These are phyloP conservation scores for Saccharomyces pastorianus DNA, from an alignment of 1,139 yeast species.

Conservation along the genomic window DNA sequence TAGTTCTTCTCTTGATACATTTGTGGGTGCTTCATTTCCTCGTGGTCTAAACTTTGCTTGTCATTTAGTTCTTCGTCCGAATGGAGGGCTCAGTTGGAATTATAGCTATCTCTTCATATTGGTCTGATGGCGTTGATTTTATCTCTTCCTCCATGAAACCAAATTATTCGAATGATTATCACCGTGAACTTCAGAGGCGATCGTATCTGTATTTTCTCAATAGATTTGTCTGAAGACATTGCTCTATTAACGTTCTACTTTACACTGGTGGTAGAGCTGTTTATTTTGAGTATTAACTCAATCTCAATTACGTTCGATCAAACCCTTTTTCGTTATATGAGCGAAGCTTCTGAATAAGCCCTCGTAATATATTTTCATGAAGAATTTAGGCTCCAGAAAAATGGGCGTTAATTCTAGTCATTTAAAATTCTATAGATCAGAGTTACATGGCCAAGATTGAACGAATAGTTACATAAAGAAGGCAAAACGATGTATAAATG, in stretches of 20 bases:
- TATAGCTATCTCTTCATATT: neutral
- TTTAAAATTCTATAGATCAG: neutral
- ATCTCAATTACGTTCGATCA: neutral
- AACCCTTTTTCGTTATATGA: neutral
- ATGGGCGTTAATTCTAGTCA: neutral
- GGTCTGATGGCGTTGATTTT: neutral
- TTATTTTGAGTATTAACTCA: neutral
- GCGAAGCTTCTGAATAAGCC: neutral
- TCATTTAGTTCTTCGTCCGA: neutral
- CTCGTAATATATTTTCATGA: neutral
- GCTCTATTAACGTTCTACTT: neutral
- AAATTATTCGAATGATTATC: neutral
- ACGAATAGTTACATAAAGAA: neutral
- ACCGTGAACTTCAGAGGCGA: neutral
- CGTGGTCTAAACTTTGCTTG: neutral
- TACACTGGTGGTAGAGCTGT: neutral
- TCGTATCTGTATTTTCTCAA: neutral
- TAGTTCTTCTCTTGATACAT: neutral
- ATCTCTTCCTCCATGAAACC: neutral
- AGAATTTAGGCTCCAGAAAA: neutral
- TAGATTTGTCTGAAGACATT: neutral
- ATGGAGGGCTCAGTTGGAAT: neutral
- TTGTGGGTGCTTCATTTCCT: neutral
- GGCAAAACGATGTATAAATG: neutral
- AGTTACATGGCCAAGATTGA: neutral